Evolutionary conservation across 352 stramenopile species (phyloP), one percentile per base, ranked within the genome.

Genomic region (Globisporangium nunn): DNA sequence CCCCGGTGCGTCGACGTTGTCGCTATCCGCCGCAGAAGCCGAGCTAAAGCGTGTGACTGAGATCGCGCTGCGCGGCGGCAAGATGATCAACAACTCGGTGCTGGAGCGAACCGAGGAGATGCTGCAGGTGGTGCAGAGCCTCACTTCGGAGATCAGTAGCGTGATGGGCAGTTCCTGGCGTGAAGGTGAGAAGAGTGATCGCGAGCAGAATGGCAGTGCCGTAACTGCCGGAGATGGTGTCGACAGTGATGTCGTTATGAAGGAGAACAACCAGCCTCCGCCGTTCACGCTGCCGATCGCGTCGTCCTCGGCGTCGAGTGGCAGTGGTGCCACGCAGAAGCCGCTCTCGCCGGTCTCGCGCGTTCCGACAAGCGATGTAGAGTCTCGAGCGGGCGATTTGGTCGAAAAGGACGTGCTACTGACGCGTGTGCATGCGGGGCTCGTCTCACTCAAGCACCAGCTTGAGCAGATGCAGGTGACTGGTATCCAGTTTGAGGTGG

Each of bases 401-500:
- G 41, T 61, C 31, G 58, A 75, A 29, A 68, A 80, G 15, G 63
- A 85, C 30, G 54, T 74, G 17, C 43, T 89, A 15, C 53, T 91
- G 44, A 76, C 69, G 37, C 78, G 78, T 17, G 59, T 88, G 6
- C 61, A 81, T 28, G 72, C 78, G 18, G 84, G 78, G 0, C 53
- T 93, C 44, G 67, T 65, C 31, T 78, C 80, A 39, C 67, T 93
- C 30, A 90, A 89, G 63, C 75, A 85, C 57, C 60, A 91, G 48
- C 55, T 91, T 6, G 75, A 94, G 61, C 78, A 91, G 56, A 56
- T 94, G 14, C 84, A 94, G 52, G 81, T 91, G 56, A 71, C 74
- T 10, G 78, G 78, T 15, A 89, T 94, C 50, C 81, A 92, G 58
- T 88, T 85, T 51, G 84, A 94, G 66, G 74, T 92, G 8, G 84